phyloP scores from a whole-genome alignment of 1,284 basidiomycete genomes.

The Macrocybe sp. region DNA sequence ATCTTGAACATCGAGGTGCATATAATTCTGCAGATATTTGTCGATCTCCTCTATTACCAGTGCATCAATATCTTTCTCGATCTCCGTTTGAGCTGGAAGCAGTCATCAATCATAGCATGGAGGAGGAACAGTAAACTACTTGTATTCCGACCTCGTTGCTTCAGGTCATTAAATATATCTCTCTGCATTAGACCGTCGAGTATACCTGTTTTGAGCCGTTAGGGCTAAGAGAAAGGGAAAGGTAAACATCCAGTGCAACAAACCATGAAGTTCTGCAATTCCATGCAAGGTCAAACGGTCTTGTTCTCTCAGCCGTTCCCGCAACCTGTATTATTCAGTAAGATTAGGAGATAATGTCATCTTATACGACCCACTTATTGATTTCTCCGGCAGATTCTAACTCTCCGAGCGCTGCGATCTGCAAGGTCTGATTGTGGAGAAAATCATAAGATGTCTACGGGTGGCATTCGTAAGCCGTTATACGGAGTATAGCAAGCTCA shows the following conservation, averaged over 20 bases:
- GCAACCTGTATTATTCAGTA: constrained; percentile 29
- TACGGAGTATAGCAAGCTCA: not conserved
- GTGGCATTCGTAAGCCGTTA: not conserved
- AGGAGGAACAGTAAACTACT: not conserved
- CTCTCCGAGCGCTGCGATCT: constrained; percentile 26
- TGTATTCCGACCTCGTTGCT: constrained; percentile 31
- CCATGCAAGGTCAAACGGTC: constrained; percentile 38
- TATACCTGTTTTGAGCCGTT: no score
- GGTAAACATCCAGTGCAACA: no score
- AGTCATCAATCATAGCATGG: constrained; percentile 4
- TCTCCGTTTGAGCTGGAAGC: constrained; percentile 35
- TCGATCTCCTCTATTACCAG: constrained; percentile 43
- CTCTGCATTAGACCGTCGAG: constrained; percentile 39
- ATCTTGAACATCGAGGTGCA: constrained; percentile 40
- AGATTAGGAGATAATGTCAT: not conserved
- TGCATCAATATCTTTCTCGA: constrained; percentile 39
- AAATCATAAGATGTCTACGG: constrained; percentile 28
- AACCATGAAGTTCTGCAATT: constrained; percentile 44
- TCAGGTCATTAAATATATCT: constrained; percentile 39
- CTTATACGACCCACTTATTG: constrained; percentile 14
- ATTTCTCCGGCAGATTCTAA: constrained; percentile 20
- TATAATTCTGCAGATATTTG: constrained; percentile 36
- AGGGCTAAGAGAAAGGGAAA: no score
- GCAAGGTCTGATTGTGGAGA: constrained; percentile 27
- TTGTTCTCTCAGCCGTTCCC: constrained; percentile 34